Conservation (phyloP, 805 yeast genomes). For the Candida andamanensis region DNA sequence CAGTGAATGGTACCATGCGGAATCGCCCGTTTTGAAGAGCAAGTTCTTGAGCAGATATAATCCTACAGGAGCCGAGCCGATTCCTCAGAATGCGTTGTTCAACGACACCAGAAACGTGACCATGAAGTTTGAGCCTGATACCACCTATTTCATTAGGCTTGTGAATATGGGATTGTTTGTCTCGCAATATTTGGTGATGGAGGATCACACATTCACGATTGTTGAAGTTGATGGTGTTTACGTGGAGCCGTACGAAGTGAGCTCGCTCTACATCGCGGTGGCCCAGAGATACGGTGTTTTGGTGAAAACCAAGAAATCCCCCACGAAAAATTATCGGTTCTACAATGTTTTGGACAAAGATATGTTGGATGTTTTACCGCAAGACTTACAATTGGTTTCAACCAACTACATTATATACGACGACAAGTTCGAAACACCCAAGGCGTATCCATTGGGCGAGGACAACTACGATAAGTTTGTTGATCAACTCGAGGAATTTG, state of each 20-base stretch:
- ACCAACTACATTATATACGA: slow-evolving; percentile 70
- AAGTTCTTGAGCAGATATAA: slow-evolving; percentile 66
- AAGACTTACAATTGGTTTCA: slow-evolving; percentile 58
- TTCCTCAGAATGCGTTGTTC: slow-evolving; percentile 75
- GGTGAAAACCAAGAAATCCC: slow-evolving; percentile 61
- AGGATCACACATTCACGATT: slow-evolving; percentile 80
- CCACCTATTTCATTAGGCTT: slow-evolving; percentile 75
- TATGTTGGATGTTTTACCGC: slow-evolving; percentile 76
- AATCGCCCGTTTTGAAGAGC: slow-evolving; percentile 45
- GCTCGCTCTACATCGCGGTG: slow-evolving; percentile 70
- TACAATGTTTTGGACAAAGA: slow-evolving; percentile 75
- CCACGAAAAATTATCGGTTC: slow-evolving; percentile 68
- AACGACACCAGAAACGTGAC: slow-evolving; percentile 77
- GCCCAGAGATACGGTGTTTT: slow-evolving; percentile 91
- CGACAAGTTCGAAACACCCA: slow-evolving; percentile 37
- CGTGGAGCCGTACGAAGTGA: slow-evolving; percentile 69
- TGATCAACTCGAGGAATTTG: slow-evolving; percentile 45
- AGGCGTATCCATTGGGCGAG: slow-evolving; percentile 10
- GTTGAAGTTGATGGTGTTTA: slow-evolving; percentile 91
- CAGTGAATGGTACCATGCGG: slow-evolving; percentile 85
- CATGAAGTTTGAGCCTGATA: slow-evolving; percentile 78
- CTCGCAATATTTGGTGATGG: slow-evolving; percentile 83
- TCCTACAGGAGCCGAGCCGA: slow-evolving; percentile 98
- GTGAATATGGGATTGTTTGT: slow-evolving; percentile 88
- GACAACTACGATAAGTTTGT: slow-evolving; percentile 23